Conservation (phyloP, 768 basidiomycete species). For the Porphyrellus cyaneotinctus region DNA sequence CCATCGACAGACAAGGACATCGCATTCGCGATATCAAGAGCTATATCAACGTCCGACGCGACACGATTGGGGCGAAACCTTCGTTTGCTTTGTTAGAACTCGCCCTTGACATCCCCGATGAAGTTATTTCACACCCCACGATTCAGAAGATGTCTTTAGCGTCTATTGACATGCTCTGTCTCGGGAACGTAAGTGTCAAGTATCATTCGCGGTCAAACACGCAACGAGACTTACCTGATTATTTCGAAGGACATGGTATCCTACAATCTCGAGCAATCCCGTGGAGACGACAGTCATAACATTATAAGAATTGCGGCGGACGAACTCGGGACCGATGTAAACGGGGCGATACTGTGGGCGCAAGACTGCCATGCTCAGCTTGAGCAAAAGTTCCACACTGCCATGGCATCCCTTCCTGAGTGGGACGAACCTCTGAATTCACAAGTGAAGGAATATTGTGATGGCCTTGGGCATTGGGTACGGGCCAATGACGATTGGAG, state of each 20-base stretch:
- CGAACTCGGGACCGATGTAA: slow-evolving; percentile 21
- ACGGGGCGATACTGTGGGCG: slow-evolving; percentile 16
- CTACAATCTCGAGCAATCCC: slow-evolving; percentile 33
- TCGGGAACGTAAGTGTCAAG: slow-evolving; percentile 38
- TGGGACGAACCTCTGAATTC: slow-evolving; percentile 41
- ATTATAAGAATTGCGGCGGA: slow-evolving; percentile 50
- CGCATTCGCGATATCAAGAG: slow-evolving; percentile 35
- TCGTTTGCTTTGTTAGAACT: slow-evolving; percentile 19
- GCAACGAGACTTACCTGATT: background rate
- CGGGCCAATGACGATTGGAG: slow-evolving; percentile 5
- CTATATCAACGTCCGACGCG: slow-evolving; percentile 41
- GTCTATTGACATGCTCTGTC: slow-evolving; percentile 34
- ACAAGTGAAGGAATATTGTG: slow-evolving; percentile 40
- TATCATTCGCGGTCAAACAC: background rate
- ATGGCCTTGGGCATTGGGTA: slow-evolving; percentile 50
- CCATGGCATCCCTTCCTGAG: slow-evolving; percentile 30
- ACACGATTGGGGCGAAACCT: slow-evolving; percentile 22
- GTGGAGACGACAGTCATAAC: slow-evolving; percentile 31
- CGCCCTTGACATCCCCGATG: slow-evolving; percentile 35
- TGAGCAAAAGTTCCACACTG: slow-evolving; percentile 6
- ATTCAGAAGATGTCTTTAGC: slow-evolving; percentile 28
- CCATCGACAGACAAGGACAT: slow-evolving; percentile 4
- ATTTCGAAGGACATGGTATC: slow-evolving; percentile 25
- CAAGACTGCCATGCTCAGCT: slow-evolving; percentile 6
- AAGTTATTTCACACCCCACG: slow-evolving; percentile 38